phyloP scores from a whole-genome alignment of 148 eudicot genomes.

The Limonium bicolor region DNA sequence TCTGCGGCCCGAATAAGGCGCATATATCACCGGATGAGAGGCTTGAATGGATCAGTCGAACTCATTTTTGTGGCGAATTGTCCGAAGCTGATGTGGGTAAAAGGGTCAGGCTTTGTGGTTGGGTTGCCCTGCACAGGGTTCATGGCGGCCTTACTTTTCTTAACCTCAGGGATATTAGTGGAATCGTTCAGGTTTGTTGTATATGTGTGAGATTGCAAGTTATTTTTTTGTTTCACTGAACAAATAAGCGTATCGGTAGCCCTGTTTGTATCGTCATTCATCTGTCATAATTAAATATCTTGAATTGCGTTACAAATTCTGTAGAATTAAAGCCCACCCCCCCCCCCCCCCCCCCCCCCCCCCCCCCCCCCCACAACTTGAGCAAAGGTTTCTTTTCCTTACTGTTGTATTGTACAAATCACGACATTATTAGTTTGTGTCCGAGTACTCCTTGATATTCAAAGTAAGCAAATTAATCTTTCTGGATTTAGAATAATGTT shows the following conservation, averaged over 20 bases:
- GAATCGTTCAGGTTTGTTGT: slow-evolving; percentile 61
- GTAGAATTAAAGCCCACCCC: background rate
- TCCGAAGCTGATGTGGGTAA: slow-evolving; percentile 52
- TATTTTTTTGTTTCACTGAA: background rate
- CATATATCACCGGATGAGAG: too few relatives aligned
- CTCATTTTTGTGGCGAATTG: slow-evolving; percentile 57
- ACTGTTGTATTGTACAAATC: too few relatives aligned
- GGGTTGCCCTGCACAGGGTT: slow-evolving; percentile 84
- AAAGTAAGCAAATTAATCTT: too few relatives aligned
- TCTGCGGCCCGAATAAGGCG: too few relatives aligned
- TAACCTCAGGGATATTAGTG: slow-evolving; percentile 69
- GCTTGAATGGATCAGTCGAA: slow-evolving; percentile 68
- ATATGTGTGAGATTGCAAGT: background rate
- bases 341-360: too few relatives aligned
- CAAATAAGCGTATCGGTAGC: background rate
- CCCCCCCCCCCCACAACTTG: too few relatives aligned
- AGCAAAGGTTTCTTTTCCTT: too few relatives aligned
- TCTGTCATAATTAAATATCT: background rate
- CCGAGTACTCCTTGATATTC: too few relatives aligned
- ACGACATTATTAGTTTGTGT: too few relatives aligned
- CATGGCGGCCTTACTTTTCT: slow-evolving; percentile 79
- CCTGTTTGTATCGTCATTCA: background rate
- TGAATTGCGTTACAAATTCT: background rate
- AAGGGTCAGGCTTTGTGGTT: slow-evolving; percentile 77
- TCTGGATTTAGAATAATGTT: too few relatives aligned